phyloP scores from a whole-genome alignment of 2,329 filamentous ascomycete genomes.

The Dactylellina cionopaga region DNA sequence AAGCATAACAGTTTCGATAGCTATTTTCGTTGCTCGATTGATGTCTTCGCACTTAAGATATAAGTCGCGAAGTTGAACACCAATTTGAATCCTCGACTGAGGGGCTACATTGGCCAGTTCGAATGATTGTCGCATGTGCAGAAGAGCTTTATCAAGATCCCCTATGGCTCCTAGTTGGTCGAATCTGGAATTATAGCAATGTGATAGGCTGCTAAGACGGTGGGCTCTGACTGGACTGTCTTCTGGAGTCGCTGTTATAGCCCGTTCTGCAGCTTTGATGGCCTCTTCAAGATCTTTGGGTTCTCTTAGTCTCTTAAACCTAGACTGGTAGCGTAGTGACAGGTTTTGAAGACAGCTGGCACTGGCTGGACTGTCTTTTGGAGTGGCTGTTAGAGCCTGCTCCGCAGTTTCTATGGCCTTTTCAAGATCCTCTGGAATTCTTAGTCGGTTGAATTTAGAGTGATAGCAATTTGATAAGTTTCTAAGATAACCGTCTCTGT shows the following conservation, averaged over 20 bases:
- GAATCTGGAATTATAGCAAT: neutral
- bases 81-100: neutral
- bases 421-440: neutral
- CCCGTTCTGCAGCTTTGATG: no score
- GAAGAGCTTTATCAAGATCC: neutral
- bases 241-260: no score
- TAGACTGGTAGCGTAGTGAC: neutral
- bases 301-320: neutral
- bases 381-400: no score
- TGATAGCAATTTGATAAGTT: neutral
- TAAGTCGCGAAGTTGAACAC: neutral
- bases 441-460: neutral
- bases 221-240: neutral
- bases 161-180: neutral
- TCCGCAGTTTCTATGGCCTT: no score
- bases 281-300: neutral
- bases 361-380: neutral
- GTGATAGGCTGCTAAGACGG: neutral
- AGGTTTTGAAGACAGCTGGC: neutral
- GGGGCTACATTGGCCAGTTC: neutral
- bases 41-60: neutral
- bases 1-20: neutral
- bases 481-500: neutral
- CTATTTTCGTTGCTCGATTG: neutral
- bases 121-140: neutral